Conservation (phyloP, 805 yeast genomes). For the Lachancea mirantina region DNA sequence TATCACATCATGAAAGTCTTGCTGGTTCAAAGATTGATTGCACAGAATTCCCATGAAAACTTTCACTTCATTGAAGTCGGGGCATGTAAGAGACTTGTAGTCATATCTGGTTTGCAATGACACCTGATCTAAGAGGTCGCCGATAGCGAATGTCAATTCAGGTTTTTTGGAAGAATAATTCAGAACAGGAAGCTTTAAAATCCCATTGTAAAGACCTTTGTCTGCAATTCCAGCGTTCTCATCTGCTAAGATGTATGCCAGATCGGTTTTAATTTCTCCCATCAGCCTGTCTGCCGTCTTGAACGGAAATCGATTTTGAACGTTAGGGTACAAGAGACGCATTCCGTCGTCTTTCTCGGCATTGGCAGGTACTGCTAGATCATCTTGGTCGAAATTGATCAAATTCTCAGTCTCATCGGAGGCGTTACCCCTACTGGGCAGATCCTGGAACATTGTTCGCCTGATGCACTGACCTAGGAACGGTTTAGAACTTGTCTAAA, state of each 20-base stretch:
- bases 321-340: slow-evolving; percentile 20
- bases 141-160: slow-evolving; percentile 19
- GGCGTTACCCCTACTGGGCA: neutral
- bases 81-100: slow-evolving; percentile 23
- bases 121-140: slow-evolving; percentile 27
- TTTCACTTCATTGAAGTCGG: slow-evolving; percentile 24
- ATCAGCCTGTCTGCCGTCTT: slow-evolving; percentile 63
- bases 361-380: neutral
- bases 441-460: slow-evolving; percentile 1
- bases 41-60: slow-evolving; percentile 27
- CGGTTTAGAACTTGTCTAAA: no score
- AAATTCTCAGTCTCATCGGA: neutral
- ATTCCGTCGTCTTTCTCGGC: slow-evolving; percentile 31
- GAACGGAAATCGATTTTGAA: slow-evolving; percentile 29
- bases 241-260: slow-evolving; percentile 25
- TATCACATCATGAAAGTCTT: slow-evolving; percentile 12
- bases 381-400: neutral
- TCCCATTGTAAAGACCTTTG: slow-evolving; percentile 18
- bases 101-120: slow-evolving; percentile 25
- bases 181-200: slow-evolving; percentile 26
- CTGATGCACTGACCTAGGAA: no score
- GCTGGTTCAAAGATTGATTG: slow-evolving; percentile 14
- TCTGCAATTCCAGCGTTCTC: slow-evolving; percentile 10
- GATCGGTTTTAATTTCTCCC: slow-evolving; percentile 51
- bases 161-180: slow-evolving; percentile 27